A percentile compares a stretch with the other conserved stretches of the same genome.
Evolutionary conservation across 1,139 yeast species (phyloP).

Genomic region (Candida tropicalis): DNA sequence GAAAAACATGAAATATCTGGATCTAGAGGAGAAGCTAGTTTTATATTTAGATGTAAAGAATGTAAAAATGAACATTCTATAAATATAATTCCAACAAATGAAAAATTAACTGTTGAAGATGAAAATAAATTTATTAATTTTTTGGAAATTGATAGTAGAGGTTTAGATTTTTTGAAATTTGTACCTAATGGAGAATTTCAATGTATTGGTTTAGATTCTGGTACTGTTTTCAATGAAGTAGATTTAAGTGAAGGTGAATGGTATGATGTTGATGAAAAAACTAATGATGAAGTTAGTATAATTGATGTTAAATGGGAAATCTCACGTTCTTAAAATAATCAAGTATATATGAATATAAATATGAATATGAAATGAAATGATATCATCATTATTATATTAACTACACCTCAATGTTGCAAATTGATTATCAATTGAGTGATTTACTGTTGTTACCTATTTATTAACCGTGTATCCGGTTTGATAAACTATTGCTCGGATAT

Average conservation of each 20-base stretch:
- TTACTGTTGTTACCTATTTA: no score
- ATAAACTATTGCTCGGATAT: no score
- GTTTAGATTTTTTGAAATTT: constrained; percentile 72
- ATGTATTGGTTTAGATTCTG: constrained; percentile 58
- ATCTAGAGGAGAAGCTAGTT: constrained; percentile 82
- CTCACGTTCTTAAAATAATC: constrained; percentile 12
- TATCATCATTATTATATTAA: no score
- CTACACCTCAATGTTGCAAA: no score
- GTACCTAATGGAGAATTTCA: constrained; percentile 68
- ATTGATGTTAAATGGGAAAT: constrained; percentile 64
- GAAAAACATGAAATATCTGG: constrained; percentile 66
- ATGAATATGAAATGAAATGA: not conserved
- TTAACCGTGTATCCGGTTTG: no score
- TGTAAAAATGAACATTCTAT: constrained; percentile 56
- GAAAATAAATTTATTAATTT: constrained; percentile 37
- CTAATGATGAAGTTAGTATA: constrained; percentile 78
- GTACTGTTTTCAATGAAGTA: constrained; percentile 61
- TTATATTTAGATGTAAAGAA: constrained; percentile 73
- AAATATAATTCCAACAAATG: constrained; percentile 36
- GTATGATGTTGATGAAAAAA: constrained; percentile 93
- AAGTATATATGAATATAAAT: not conserved
- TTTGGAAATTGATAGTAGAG: constrained; percentile 76
- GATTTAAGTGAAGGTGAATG: constrained; percentile 82
- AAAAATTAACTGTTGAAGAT: constrained; percentile 27
- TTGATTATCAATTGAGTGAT: no score